Evolutionary conservation across 108 stramenopile species (phyloP).

Genomic region (Nitzschia sp.): DNA sequence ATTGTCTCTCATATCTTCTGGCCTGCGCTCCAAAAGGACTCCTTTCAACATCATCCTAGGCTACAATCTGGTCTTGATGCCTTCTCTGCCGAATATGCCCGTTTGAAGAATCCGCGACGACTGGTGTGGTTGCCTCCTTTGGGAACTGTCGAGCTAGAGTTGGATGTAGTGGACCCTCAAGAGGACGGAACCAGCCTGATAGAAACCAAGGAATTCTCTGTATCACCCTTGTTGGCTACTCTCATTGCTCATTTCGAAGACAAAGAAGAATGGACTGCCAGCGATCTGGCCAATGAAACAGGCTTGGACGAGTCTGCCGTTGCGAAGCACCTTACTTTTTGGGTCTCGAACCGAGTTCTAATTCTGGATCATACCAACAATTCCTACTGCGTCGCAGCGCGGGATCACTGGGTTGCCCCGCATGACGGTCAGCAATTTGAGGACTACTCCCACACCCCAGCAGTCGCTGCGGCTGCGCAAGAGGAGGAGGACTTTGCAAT

Average conservation of each 20-base stretch:
- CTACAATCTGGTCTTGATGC: slow-evolving; percentile 65
- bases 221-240: slow-evolving; percentile 85
- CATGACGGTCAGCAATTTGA: slow-evolving; percentile 39
- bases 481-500: slow-evolving; percentile 84
- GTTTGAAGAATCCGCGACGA: slow-evolving; percentile 90
- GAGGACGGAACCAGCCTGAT: slow-evolving; percentile 45
- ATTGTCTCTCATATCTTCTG: slow-evolving; percentile 96
- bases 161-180: slow-evolving; percentile 79
- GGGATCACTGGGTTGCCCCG: slow-evolving; percentile 37
- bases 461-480: slow-evolving; percentile 67
- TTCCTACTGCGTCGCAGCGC: slow-evolving; percentile 42
- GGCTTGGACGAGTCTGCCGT: slow-evolving; percentile 70
- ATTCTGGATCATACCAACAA: slow-evolving; percentile 25
- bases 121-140: slow-evolving; percentile 86
- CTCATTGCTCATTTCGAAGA: slow-evolving; percentile 92
- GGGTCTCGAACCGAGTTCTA: slow-evolving; percentile 84
- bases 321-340: slow-evolving; percentile 76
- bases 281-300: slow-evolving; percentile 70
- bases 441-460: slow-evolving; percentile 56
- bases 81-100: slow-evolving; percentile 72
- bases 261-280: slow-evolving; percentile 61
- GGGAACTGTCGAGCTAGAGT: slow-evolving; percentile 87
- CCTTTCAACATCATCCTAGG: slow-evolving; percentile 80
- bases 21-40: slow-evolving; percentile 86
- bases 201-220: slow-evolving; percentile 72